These are phyloP conservation scores for Amphicarpaea edgeworthii DNA, from an alignment of 306 rosid species.

Conservation along the genomic window DNA sequence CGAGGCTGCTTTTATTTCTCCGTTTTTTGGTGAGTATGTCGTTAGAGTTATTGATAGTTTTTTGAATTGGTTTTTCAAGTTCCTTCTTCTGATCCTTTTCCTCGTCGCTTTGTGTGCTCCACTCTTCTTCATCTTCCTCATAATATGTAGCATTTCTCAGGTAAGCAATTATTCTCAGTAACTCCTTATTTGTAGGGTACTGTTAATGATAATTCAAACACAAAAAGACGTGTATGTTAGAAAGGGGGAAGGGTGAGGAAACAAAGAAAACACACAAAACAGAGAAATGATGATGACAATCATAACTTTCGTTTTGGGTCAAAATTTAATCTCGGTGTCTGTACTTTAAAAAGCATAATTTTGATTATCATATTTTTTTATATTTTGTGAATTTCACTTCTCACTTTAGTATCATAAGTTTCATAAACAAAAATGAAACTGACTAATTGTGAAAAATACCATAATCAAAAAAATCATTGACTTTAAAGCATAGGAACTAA, in stretches of 20 bases:
- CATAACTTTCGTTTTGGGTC: no score
- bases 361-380: no score
- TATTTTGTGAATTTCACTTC: no score
- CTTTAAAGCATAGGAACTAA: no score
- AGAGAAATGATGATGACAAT: background rate
- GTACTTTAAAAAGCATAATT: no score
- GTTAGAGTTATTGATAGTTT: background rate
- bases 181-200: slow-evolving; percentile 15
- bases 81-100: slow-evolving; percentile 24
- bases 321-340: no score
- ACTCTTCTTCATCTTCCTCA: slow-evolving; percentile 33
- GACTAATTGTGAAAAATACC: no score
- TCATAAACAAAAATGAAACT: no score
- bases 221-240: background rate
- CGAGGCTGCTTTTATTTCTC: slow-evolving; percentile 6
- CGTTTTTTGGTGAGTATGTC: background rate
- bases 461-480: no score
- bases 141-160: background rate
- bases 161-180: background rate
- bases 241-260: background rate
- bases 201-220: slow-evolving; percentile 7
- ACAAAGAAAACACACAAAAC: background rate
- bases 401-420: no score
- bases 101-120: slow-evolving; percentile 30
- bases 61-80: slow-evolving; percentile 25